A percentile compares a stretch with the other conserved stretches of the same genome.
phyloP scores from a whole-genome alignment of 306 rosid genomes.

The Cucumis cinereus region DNA sequence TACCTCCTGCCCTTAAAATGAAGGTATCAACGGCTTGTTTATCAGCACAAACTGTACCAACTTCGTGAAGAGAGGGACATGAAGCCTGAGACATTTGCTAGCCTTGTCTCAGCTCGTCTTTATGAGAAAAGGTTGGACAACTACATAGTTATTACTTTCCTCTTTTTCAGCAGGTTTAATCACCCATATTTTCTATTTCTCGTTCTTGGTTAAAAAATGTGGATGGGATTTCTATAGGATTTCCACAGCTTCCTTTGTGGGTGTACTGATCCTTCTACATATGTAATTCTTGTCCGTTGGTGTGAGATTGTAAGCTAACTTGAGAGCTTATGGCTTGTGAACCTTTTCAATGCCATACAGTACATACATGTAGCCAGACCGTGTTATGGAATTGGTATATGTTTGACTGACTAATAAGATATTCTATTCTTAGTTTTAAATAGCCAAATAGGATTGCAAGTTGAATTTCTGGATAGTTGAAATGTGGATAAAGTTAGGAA shows the following conservation, averaged over 20 bases:
- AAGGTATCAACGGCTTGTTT: conserved; percentile 71
- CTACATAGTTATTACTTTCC: background rate
- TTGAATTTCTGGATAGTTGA: background rate
- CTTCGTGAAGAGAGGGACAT: conserved; percentile 89
- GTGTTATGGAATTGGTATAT: background rate
- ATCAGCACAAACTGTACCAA: conserved; percentile 75
- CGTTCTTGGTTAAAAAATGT: background rate
- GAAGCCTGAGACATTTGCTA: conserved; percentile 91
- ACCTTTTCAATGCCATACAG: background rate
- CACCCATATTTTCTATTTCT: background rate
- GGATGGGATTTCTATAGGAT: background rate
- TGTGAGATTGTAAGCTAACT: background rate
- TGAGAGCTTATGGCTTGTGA: background rate
- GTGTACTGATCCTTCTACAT: background rate
- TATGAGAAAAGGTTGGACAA: conserved; percentile 65
- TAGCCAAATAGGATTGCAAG: background rate
- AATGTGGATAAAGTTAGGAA: background rate
- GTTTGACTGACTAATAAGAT: background rate
- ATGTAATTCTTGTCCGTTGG: background rate
- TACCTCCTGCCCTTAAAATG: background rate
- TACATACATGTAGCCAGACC: background rate
- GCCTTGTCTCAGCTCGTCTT: conserved; percentile 70
- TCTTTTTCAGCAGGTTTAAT: background rate
- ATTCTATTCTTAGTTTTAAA: background rate
- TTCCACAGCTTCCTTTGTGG: background rate